Percentiles rank a stretch among this genome's conserved stretches.
Conservation (phyloP, 2,329 filamentous ascomycete genomes). For the Fusarium proliferatum region DNA sequence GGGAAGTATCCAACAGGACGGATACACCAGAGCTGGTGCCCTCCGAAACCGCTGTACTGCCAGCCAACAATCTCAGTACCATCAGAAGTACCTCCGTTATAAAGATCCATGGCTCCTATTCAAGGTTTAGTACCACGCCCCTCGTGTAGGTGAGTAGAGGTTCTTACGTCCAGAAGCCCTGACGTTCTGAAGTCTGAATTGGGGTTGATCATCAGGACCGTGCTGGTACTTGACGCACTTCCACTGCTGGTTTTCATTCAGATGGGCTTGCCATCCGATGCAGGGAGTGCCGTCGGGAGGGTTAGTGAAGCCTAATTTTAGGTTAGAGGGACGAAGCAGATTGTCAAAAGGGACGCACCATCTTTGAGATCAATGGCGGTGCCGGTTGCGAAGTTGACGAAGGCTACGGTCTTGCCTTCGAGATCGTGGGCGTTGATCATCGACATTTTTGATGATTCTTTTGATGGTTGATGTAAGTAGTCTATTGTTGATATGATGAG, state of each 20-base stretch:
- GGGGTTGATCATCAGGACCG: not conserved
- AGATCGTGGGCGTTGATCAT: not conserved
- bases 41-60: not conserved
- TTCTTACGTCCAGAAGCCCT: not conserved
- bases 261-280: not conserved
- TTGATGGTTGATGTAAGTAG: accelerated
- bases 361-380: not conserved
- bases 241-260: not conserved
- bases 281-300: not conserved
- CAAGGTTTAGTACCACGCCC: too few relatives aligned
- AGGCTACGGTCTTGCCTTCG: not conserved
- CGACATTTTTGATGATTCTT: not conserved
- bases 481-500: accelerated
- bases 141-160: too few relatives aligned
- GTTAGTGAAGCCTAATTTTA: not conserved
- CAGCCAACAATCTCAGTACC: not conserved
- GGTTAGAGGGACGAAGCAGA: accelerated
- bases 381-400: not conserved
- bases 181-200: not conserved
- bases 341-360: not conserved
- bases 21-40: not conserved
- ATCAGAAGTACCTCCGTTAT: not conserved
- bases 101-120: not conserved
- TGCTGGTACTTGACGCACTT: not conserved
- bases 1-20: not conserved